phyloP scores from a whole-genome alignment of 805 yeast genomes.

The Candida parachauliodes region DNA sequence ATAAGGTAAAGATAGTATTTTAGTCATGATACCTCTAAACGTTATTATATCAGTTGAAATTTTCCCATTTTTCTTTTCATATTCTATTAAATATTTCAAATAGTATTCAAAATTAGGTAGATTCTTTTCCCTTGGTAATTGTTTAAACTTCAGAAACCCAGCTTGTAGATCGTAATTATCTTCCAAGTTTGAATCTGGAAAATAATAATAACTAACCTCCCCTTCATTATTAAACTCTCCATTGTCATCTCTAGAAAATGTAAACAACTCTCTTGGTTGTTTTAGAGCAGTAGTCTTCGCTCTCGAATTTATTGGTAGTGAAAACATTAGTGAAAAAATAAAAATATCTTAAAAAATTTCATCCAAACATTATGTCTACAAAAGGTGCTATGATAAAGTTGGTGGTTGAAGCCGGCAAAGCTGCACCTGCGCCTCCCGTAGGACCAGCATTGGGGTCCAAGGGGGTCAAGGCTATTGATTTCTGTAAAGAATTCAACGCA shows the following conservation, averaged over 20 bases:
- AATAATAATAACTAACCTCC: slow-evolving; percentile 64
- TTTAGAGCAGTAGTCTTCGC: slow-evolving; percentile 66
- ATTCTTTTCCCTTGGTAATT: slow-evolving; percentile 53
- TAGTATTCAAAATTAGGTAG: slow-evolving; percentile 56
- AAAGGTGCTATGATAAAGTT: slow-evolving; percentile 77
- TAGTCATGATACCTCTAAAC: slow-evolving; percentile 81
- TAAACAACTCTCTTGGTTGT: slow-evolving; percentile 81
- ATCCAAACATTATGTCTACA: slow-evolving; percentile 5
- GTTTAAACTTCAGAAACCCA: slow-evolving; percentile 60
- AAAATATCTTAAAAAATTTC: slow-evolving; percentile 2
- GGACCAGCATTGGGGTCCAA: slow-evolving; percentile 98
- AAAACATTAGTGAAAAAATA: slow-evolving; percentile 5
- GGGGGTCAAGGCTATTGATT: slow-evolving; percentile 98
- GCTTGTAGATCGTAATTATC: slow-evolving; percentile 52
- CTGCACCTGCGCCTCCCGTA: slow-evolving; percentile 98
- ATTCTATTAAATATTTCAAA: slow-evolving; percentile 48
- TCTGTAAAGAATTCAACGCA: slow-evolving; percentile 97
- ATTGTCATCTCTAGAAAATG: slow-evolving; percentile 60
- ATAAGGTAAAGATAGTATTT: slow-evolving; percentile 66
- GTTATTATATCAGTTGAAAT: slow-evolving; percentile 67
- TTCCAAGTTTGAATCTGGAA: slow-evolving; percentile 70
- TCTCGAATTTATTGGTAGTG: slow-evolving; percentile 44
- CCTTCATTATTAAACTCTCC: slow-evolving; percentile 39
- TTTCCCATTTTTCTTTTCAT: slow-evolving; percentile 49
- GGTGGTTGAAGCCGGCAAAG: slow-evolving; percentile 95